Evolutionary conservation across 116 monocot species (phyloP), one percentile per base, ranked within the genome.

Genomic region (Cymodocea nodosa): DNA sequence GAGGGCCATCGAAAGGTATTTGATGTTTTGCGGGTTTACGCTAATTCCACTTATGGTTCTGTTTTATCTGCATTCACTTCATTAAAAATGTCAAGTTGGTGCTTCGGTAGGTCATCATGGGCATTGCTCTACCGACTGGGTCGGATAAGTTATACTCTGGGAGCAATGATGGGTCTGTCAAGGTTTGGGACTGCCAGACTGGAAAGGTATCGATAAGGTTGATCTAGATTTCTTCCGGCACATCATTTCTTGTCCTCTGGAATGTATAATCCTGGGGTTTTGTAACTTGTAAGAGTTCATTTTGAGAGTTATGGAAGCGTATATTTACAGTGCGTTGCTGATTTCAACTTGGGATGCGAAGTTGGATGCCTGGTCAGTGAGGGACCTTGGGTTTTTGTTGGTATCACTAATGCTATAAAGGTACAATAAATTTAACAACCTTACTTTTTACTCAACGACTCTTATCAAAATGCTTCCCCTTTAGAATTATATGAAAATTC

Each of bases 171-270:
- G 74, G 72, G 69, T 70, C 85, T 0, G 81, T 95, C 52, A 71
- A 87, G 50, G 68, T 87, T 61, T 95, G 90, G 94, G 90, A 90
- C 76, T 95, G 90, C 48, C 79, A 87, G 60, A 84, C 81, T 11
- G 90, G 87, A 44, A 78, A 94, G 84, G 94, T 94, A 70, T 19
- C 20, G 14, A 19, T 25, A 10, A 23, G 7, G 24, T 2, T 35
- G 52, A 51, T 51, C 30, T 66, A 22, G 7, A 16, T 15, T 52
- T 25, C 50, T 35, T 6, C 13, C 25, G 20, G 50, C 15, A 24
- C 36, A 30, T 30, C 30, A 30, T 30, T 30, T 3, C 3, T 30
- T 30, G 30, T 3, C 30, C 30, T 30, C 30, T 30, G 30, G 30
- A 30, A 30, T 30, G 30, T 30, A 3, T 3, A 30, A 3, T 30